Evolutionary conservation across 208 protist genomes (phyloP).

Genomic region (Vickermania ingenoplastis): DNA sequence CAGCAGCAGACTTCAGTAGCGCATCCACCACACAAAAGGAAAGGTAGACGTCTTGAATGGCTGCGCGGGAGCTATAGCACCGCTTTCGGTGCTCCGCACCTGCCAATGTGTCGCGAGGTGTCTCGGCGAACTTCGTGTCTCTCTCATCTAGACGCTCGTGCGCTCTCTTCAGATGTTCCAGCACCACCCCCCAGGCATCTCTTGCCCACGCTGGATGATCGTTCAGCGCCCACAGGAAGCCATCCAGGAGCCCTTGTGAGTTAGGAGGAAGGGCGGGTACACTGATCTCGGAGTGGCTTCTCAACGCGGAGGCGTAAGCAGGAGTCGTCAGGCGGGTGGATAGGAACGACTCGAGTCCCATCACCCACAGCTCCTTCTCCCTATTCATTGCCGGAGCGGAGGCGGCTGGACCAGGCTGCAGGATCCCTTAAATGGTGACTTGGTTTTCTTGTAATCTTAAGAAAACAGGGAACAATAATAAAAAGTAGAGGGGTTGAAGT

Average conservation of each 20-base stretch:
- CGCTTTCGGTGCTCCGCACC: constrained; percentile 18
- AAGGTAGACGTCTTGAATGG: constrained; percentile 64
- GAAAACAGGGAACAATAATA: too few relatives aligned
- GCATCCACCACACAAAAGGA: constrained; percentile 63
- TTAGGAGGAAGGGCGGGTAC: constrained; percentile 49
- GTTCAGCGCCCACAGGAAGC: constrained; percentile 57
- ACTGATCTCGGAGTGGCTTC: background rate
- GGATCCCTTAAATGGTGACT: too few relatives aligned
- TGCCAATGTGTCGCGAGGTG: background rate
- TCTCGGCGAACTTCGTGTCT: constrained; percentile 19
- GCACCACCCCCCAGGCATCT: constrained; percentile 48
- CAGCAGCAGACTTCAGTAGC: constrained; percentile 30
- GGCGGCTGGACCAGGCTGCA: too few relatives aligned
- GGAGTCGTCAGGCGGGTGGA: background rate
- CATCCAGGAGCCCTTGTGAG: constrained; percentile 66
- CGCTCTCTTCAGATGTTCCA: constrained; percentile 50
- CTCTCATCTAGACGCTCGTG: constrained; percentile 24
- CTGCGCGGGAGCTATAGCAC: constrained; percentile 43
- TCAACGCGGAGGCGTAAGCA: background rate
- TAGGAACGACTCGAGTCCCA: background rate
- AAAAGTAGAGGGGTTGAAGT: too few relatives aligned
- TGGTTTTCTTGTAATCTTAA: too few relatives aligned
- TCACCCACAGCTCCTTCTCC: background rate
- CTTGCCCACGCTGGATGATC: constrained; percentile 40
- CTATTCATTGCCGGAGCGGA: background rate